Evolutionary conservation across 139 green algal genomes (phyloP).

Genomic region (Picochlorum sp.): DNA sequence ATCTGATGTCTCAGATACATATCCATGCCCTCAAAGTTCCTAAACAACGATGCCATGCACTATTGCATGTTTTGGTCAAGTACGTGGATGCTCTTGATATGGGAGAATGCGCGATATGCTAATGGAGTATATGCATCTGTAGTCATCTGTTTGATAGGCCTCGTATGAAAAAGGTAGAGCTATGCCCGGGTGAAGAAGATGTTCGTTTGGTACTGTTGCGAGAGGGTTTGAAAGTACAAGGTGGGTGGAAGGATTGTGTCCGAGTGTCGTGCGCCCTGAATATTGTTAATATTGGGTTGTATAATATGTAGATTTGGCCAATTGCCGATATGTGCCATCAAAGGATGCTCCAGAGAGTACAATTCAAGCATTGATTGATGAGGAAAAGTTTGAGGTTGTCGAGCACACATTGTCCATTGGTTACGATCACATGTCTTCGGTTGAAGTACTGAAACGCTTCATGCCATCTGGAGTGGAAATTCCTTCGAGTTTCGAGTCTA

Average conservation of each 20-base stretch:
- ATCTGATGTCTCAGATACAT: not conserved
- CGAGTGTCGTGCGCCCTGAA: no score
- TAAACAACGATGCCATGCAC: not conserved
- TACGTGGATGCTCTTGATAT: not conserved
- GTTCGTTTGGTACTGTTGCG: not conserved
- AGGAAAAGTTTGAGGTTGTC: not conserved
- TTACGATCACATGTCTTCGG: not conserved
- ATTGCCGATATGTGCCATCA: no score
- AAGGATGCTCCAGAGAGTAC: no score
- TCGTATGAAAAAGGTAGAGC: not conserved
- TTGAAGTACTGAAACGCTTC: slow-evolving; percentile 46
- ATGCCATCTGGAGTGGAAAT: slow-evolving; percentile 61
- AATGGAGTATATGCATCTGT: not conserved
- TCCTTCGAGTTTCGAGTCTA: slow-evolving; percentile 83
- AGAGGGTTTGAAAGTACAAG: slow-evolving; percentile 2
- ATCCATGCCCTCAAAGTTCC: not conserved
- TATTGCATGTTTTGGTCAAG: not conserved
- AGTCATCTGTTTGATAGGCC: not conserved
- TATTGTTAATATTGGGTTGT: no score
- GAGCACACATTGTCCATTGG: not conserved
- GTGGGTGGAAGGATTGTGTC: not conserved
- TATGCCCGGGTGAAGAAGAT: not conserved
- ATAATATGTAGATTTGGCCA: no score
- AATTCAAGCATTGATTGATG: not conserved
- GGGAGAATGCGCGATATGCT: no score